Evolutionary conservation across 208 protist species (phyloP).

Genomic region (Wallacemonas rigidus): DNA sequence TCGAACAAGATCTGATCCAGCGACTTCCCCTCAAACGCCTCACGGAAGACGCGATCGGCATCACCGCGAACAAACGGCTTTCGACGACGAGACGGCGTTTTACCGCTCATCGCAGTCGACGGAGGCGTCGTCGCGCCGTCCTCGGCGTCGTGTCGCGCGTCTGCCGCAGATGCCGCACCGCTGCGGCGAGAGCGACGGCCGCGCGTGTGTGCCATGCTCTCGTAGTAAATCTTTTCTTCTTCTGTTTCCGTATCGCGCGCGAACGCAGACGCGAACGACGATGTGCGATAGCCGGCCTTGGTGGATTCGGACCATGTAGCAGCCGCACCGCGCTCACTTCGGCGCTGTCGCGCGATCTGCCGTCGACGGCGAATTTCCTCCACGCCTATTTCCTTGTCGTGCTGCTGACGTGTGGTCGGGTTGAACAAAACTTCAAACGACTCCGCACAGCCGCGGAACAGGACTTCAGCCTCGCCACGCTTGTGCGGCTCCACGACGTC

Average conservation of each 20-base stretch:
- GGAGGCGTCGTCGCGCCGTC: neutral
- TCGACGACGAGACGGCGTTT: slow-evolving; percentile 7
- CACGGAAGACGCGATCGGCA: slow-evolving; percentile 81
- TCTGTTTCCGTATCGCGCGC: slow-evolving; percentile 5
- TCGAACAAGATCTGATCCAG: slow-evolving; percentile 86
- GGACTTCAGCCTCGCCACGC: slow-evolving; percentile 58
- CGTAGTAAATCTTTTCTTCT: neutral
- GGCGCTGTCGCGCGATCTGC: neutral
- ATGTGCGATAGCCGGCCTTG: slow-evolving; percentile 9
- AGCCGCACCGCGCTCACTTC: neutral
- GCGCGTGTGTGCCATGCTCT: neutral
- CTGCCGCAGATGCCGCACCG: neutral
- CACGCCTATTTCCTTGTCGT: slow-evolving; percentile 89
- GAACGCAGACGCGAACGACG: neutral
- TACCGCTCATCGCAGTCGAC: no score
- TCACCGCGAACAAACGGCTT: slow-evolving; percentile 78
- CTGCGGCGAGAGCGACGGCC: neutral
- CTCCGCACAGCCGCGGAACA: slow-evolving; percentile 84
- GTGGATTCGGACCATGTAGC: neutral
- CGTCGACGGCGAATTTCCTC: slow-evolving; percentile 22
- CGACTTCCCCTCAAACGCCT: slow-evolving; percentile 82
- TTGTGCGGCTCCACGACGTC: slow-evolving; percentile 73
- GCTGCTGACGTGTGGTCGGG: slow-evolving; percentile 85
- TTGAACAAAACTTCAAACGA: slow-evolving; percentile 97
- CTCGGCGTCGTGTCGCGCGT: neutral